Evolutionary conservation across 2,329 filamentous ascomycete species (phyloP), one percentile per base, ranked within the genome.

Genomic region (Ceratocystiopsis brevicomis): DNA sequence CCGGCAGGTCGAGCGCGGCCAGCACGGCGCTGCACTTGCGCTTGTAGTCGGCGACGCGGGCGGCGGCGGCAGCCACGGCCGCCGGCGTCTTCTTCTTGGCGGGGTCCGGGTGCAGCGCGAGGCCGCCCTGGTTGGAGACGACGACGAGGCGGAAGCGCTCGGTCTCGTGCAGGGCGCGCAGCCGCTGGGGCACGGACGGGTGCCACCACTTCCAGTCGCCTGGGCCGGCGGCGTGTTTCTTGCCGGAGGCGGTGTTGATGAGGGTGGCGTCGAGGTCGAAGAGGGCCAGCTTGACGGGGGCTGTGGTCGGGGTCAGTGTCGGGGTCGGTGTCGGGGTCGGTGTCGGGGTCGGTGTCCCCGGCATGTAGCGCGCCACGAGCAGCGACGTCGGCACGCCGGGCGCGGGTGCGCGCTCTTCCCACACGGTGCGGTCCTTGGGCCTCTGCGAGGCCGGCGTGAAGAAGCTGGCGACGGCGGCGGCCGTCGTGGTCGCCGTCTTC

Each of bases 141-240:
- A 96, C 73, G 16, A 84, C 71, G 13, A 96, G 61, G 39, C 33
- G 15, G 33, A 34, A 13, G 33, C 33, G 82, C 71, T 77, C 84
- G 51, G 90, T 72, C 12, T 73, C 64, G 53, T 84, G 71, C 2
- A 96, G 65, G 46, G 76, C 64, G 50, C 69, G 73, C 16, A 98
- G 58, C 42, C 64, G 73, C 0, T 59, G 60, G 1, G 85, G 84
- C 0, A 96, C 81, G 16, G 62, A 67, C 14, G 61, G 52, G 57
- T 92, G 65, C 85, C 86, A 96, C 90, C 90, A 98, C 58, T 83
- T 85, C 90, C 90, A 98, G 56, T 96, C 88, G 4, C 67, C 65
- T 0, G 77, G 72, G 50, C 76, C 73, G 42, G 70, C 69, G 3
- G 75, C 69, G 54, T 88, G 88, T 41, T 72, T 80, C 59, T 84